Percentiles rank a stretch among this genome's conserved stretches.
phyloP scores from a whole-genome alignment of 352 stramenopile species.

The Pythium myriotylum region DNA sequence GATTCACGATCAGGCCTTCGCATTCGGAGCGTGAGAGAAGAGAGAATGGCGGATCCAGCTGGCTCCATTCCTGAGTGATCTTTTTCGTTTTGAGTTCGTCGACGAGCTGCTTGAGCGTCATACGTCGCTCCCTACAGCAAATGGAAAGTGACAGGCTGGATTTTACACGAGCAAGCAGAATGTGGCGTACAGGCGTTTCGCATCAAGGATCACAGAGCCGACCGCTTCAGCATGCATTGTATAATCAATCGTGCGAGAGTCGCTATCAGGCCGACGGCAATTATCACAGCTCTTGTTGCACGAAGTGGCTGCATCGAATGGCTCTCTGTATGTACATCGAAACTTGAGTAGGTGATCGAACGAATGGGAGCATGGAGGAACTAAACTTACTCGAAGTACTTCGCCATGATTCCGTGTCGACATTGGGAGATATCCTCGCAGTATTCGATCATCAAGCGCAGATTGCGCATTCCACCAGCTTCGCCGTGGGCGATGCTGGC shows the following conservation, averaged over 20 bases:
- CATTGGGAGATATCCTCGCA: conserved; percentile 25
- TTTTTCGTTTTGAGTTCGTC: conserved; percentile 68
- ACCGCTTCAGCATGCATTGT: conserved; percentile 58
- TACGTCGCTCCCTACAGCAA: conserved; percentile 47
- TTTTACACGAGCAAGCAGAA: too few species aligned
- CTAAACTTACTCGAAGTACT: conserved; percentile 56
- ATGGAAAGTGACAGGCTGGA: not conserved
- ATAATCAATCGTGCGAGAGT: conserved; percentile 36
- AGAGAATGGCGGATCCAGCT: conserved; percentile 42
- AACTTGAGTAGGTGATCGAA: not conserved
- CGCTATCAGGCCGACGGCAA: conserved; percentile 36
- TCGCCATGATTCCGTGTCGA: conserved; percentile 33
- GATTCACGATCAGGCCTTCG: conserved; percentile 56
- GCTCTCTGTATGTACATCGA: conserved; percentile 31
- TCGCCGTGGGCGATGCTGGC: conserved; percentile 67
- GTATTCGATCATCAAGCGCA: conserved; percentile 71
- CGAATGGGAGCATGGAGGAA: not conserved
- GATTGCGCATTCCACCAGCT: conserved; percentile 62
- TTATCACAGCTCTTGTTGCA: conserved; percentile 53
- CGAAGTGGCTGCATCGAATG: conserved; percentile 39
- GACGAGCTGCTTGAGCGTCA: conserved; percentile 73
- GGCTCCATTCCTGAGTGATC: conserved; percentile 36
- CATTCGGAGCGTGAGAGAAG: conserved; percentile 41
- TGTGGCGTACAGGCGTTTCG: conserved; percentile 45
- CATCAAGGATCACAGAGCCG: conserved; percentile 42